These are phyloP conservation scores for Alternaria triticimaculans DNA, from an alignment of 2,329 filamentous ascomycete genomes.

Conservation along the genomic window DNA sequence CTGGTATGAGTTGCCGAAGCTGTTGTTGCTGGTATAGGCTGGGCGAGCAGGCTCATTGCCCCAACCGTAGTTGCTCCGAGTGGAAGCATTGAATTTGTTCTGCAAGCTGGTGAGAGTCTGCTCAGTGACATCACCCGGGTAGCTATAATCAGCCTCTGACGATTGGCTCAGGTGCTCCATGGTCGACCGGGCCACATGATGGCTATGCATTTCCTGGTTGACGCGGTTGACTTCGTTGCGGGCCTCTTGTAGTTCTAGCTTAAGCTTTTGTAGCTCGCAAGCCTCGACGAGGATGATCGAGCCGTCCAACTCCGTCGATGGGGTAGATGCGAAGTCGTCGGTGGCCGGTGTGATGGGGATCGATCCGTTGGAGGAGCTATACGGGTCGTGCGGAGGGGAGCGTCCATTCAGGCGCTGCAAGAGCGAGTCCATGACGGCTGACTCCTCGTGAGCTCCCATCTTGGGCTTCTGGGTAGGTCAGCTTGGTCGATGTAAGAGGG, in stretches of 20 bases:
- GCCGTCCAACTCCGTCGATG: slow-evolving; percentile 33
- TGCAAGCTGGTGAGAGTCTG: slow-evolving; percentile 59
- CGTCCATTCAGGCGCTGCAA: slow-evolving; percentile 73
- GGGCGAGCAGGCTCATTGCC: slow-evolving; percentile 31
- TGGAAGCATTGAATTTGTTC: slow-evolving; percentile 58
- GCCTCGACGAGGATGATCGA: slow-evolving; percentile 47
- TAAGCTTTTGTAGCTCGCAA: slow-evolving; percentile 71
- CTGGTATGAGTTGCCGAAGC: slow-evolving; percentile 33
- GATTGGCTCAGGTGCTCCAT: slow-evolving; percentile 63
- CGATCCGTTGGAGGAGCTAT: slow-evolving; percentile 65
- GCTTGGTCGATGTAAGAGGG: slow-evolving; percentile 11
- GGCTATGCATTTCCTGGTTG: slow-evolving; percentile 73
- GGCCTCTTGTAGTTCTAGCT: slow-evolving; percentile 73
- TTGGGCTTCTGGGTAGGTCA: slow-evolving; percentile 57
- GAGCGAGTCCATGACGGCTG: slow-evolving; percentile 64
- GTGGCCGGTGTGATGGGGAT: slow-evolving; percentile 68
- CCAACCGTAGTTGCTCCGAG: slow-evolving; percentile 50
- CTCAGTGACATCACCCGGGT: slow-evolving; percentile 55
- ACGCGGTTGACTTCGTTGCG: slow-evolving; percentile 74
- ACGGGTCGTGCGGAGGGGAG: slow-evolving; percentile 56
- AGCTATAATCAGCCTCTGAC: slow-evolving; percentile 59
- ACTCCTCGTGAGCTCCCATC: slow-evolving; percentile 47
- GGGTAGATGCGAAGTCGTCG: slow-evolving; percentile 56
- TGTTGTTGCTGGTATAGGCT: slow-evolving; percentile 31
- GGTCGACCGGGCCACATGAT: slow-evolving; percentile 66